These are phyloP conservation scores for Leccinum uliginosum DNA, from an alignment of 768 basidiomycete species.

Conservation along the genomic window DNA sequence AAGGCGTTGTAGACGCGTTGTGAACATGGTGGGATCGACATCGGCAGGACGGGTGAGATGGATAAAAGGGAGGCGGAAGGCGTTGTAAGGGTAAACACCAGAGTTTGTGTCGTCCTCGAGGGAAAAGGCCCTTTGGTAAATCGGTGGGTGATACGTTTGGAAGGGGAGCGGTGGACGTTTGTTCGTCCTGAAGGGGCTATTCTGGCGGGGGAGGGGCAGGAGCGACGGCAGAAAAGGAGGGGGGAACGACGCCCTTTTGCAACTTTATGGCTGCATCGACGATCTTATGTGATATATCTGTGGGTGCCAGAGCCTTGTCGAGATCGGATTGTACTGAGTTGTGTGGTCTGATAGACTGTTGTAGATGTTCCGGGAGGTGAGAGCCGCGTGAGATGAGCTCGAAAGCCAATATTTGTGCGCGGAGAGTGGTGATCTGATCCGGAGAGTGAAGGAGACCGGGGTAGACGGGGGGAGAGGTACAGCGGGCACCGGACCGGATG, in stretches of 20 bases:
- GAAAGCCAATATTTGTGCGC: constrained; percentile 80
- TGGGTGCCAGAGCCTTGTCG: constrained; percentile 58
- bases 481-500: constrained; percentile 48
- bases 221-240: constrained; percentile 22
- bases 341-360: constrained; percentile 64
- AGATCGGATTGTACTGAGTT: constrained; percentile 58
- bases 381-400: constrained; percentile 63
- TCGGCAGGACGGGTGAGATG: constrained; percentile 67
- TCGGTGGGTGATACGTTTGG: constrained; percentile 49
- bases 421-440: constrained; percentile 72
- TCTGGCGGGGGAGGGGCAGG: constrained; percentile 30
- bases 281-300: constrained; percentile 57
- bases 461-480: constrained; percentile 57
- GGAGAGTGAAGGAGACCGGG: constrained; percentile 74
- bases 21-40: constrained; percentile 56
- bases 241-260: constrained; percentile 46
- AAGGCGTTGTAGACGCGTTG: constrained; percentile 72
- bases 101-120: constrained; percentile 78
- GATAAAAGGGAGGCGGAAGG: constrained; percentile 79
- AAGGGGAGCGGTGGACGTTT: constrained; percentile 32
- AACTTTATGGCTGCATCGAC: constrained; percentile 75
- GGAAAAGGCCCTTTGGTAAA: constrained; percentile 67
- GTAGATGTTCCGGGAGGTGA: constrained; percentile 65
- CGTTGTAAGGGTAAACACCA: constrained; percentile 88
- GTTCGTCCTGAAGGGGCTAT: constrained; percentile 50